phyloP scores from a whole-genome alignment of 345 rosid species.

The Brassica incana region DNA sequence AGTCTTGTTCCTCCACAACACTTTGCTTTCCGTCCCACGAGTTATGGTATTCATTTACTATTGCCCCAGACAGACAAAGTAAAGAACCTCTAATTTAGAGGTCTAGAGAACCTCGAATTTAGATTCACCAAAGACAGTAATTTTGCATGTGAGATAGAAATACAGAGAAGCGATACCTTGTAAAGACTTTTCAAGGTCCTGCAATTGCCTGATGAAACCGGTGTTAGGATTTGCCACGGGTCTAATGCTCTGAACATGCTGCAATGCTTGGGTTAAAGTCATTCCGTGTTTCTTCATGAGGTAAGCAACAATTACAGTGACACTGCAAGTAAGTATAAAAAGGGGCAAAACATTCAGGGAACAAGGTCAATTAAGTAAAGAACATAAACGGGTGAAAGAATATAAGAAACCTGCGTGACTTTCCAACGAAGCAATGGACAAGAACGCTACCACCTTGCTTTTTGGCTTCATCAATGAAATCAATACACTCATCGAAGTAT shows the following conservation, averaged over 20 bases:
- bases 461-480: conserved; percentile 70
- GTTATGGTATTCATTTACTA: background rate
- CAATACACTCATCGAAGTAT: conserved; percentile 64
- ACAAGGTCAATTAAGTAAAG: background rate
- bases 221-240: conserved; percentile 58
- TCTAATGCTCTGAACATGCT: conserved; percentile 55
- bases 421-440: conserved; percentile 50
- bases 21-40: background rate
- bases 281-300: conserved; percentile 66
- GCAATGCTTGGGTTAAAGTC: conserved; percentile 61
- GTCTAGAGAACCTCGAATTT: background rate
- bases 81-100: background rate
- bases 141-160: background rate
- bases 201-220: conserved; percentile 57
- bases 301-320: conserved; percentile 69
- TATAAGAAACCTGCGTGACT: conserved; percentile 45
- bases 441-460: conserved; percentile 44
- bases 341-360: background rate
- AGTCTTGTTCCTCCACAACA: background rate
- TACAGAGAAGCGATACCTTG: conserved; percentile 36
- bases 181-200: conserved; percentile 50
- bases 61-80: background rate
- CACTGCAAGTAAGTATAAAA: conserved; percentile 44
- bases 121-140: background rate
- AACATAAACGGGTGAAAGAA: background rate